phyloP scores from a whole-genome alignment of 345 rosid species.

The Camelina hispida region DNA sequence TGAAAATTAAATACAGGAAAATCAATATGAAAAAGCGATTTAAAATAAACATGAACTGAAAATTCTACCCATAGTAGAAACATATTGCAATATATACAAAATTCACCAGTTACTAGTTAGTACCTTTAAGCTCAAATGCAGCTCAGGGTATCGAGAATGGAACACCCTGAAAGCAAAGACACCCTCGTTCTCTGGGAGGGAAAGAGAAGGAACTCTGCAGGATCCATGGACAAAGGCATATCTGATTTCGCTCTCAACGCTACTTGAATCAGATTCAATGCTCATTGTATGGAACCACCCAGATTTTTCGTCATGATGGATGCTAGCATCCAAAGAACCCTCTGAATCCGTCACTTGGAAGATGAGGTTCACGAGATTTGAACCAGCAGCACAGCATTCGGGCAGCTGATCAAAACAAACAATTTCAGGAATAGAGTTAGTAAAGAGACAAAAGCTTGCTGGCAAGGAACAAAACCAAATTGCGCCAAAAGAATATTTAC shows the following conservation, averaged over 20 bases:
- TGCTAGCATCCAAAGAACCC: conserved; percentile 51
- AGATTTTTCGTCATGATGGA: conserved; percentile 55
- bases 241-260: conserved; percentile 30
- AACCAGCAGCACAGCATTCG: conserved; percentile 48
- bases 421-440: neutral
- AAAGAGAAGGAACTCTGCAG: conserved; percentile 53
- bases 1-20: neutral
- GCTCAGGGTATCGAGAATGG: conserved; percentile 54
- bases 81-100: neutral
- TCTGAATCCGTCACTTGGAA: conserved; percentile 54
- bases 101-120: neutral
- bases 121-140: conserved; percentile 47
- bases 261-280: conserved; percentile 43
- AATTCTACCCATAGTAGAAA: neutral
- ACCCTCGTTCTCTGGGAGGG: conserved; percentile 55
- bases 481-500: conserved; percentile 40
- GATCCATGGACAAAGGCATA: conserved; percentile 56
- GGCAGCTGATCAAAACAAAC: conserved; percentile 51
- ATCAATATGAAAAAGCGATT: neutral
- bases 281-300: conserved; percentile 52
- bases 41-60: conserved; percentile 9
- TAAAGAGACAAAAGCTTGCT: neutral
- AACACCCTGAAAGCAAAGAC: conserved; percentile 47
- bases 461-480: neutral
- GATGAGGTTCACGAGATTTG: conserved; percentile 49